Conservation (phyloP, 345 rosid species). For the Cardamine resedifolia region DNA sequence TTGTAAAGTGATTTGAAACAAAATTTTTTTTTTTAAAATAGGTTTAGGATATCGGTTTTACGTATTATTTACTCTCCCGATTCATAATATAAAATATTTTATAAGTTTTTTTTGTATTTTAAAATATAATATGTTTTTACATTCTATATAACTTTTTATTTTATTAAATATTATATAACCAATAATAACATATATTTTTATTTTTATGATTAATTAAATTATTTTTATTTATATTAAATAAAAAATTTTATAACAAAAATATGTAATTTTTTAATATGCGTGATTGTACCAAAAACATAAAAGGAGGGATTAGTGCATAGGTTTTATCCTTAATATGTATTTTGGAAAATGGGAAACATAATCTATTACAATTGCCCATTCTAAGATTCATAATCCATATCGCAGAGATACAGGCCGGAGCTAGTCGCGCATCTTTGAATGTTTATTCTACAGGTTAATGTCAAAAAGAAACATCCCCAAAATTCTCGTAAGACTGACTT, state of each 20-base stretch:
- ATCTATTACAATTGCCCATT: background rate
- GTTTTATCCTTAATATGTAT: background rate
- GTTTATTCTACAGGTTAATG: conserved; percentile 9
- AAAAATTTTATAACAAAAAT: too few species aligned
- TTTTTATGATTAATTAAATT: too few species aligned
- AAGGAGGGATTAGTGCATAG: background rate
- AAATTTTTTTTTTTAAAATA: background rate
- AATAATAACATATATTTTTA: too few species aligned
- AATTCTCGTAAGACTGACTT: conserved; percentile 2
- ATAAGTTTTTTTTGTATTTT: too few species aligned
- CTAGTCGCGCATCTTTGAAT: conserved; percentile 10
- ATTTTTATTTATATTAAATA: too few species aligned
- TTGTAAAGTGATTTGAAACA: background rate
- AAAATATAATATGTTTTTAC: too few species aligned
- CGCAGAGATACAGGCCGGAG: background rate
- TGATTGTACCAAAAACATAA: too few species aligned
- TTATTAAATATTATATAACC: too few species aligned
- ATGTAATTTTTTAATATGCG: too few species aligned
- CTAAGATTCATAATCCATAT: background rate
- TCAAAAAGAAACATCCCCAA: conserved; percentile 23
- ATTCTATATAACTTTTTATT: too few species aligned
- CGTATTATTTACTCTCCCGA: too few species aligned
- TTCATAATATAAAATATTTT: too few species aligned
- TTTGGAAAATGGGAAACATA: background rate
- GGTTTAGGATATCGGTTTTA: background rate